Conservation (phyloP, 2,329 filamentous ascomycete species). For the Phialophora tarda region DNA sequence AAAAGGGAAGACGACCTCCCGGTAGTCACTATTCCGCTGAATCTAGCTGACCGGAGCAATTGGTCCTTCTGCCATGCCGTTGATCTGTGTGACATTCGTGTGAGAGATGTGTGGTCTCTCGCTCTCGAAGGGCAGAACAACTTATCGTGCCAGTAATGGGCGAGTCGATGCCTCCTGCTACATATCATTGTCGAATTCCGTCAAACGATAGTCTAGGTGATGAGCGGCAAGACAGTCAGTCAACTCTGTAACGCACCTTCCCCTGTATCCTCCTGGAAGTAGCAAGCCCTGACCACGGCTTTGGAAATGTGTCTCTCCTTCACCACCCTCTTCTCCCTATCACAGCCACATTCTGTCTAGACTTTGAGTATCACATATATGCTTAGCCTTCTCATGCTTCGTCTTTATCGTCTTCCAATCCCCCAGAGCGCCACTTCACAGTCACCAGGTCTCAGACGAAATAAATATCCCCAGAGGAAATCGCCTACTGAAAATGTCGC, state of each 20-base stretch:
- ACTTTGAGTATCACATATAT: neutral
- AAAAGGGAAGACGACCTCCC: no score
- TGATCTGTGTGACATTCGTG: no score
- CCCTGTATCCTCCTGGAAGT: neutral
- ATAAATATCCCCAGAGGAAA: neutral
- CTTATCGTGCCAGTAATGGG: no score
- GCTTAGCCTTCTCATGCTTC: conserved; percentile 2
- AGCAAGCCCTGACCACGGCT: neutral
- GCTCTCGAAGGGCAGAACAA: no score
- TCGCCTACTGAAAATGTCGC: neutral
- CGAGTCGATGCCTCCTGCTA: neutral
- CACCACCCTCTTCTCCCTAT: neutral
- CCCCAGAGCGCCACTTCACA: neutral
- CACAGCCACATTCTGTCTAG: neutral
- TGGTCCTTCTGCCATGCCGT: no score
- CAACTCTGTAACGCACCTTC: neutral
- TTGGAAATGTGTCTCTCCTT: neutral
- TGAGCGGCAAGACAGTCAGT: neutral
- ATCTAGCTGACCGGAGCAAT: no score
- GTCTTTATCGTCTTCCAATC: neutral
- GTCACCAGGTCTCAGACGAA: neutral
- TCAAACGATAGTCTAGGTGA: neutral
- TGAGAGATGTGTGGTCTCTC: no score
- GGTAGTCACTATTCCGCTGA: no score
- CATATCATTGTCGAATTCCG: neutral